Evolutionary conservation across 768 basidiomycete species (phyloP).

Genomic region (Pisolithus marmoratus): DNA sequence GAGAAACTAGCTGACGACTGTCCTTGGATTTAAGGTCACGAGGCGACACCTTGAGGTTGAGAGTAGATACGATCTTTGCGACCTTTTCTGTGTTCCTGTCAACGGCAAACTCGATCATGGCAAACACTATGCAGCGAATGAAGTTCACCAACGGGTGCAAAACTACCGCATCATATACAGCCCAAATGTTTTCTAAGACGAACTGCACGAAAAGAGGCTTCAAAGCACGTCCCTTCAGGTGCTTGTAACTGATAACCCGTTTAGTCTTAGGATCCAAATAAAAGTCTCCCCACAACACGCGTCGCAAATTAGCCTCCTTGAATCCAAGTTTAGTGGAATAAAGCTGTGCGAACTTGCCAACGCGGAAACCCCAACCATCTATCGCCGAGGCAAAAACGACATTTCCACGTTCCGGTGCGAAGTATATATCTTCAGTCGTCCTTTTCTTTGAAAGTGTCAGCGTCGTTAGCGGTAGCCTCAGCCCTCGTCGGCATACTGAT

Average conservation of each 20-base stretch:
- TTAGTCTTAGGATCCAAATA: constrained; percentile 96
- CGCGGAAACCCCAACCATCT: constrained; percentile 96
- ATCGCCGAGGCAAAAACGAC: constrained; percentile 95
- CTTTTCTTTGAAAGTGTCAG: constrained; percentile 81
- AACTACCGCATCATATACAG: constrained; percentile 87
- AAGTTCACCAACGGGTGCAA: constrained; percentile 72
- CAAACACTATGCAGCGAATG: neutral
- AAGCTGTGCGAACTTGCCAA: constrained; percentile 89
- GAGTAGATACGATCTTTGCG: constrained; percentile 75
- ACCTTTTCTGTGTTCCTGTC: constrained; percentile 85
- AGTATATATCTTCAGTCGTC: constrained; percentile 98
- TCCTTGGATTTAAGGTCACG: constrained; percentile 93
- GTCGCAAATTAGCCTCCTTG: constrained; percentile 77
- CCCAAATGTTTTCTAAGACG: constrained; percentile 95
- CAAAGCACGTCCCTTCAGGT: constrained; percentile 77
- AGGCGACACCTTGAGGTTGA: constrained; percentile 77
- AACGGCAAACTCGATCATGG: constrained; percentile 9
- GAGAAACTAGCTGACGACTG: constrained; percentile 69
- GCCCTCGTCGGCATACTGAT: constrained; percentile 58
- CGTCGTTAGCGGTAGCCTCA: constrained; percentile 54
- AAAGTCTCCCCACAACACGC: constrained; percentile 95
- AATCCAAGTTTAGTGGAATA: constrained; percentile 89
- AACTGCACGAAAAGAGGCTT: constrained; percentile 98
- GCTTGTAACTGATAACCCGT: constrained; percentile 84
- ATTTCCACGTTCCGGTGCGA: constrained; percentile 92